These are phyloP conservation scores for Allium sativum DNA, from an alignment of 106 monocot species.

Conservation along the genomic window DNA sequence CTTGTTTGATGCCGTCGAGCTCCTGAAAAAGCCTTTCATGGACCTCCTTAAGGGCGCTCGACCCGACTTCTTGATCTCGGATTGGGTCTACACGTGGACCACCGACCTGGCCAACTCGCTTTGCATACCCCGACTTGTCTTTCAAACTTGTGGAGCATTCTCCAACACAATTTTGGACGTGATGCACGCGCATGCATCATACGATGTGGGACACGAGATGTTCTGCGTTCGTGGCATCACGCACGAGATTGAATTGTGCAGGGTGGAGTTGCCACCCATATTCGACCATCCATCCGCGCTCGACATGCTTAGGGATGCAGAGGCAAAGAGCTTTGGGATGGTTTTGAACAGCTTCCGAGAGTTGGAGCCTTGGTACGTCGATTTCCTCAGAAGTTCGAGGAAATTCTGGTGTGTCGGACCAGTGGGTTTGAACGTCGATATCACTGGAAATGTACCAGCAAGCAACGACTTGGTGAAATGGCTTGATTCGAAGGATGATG, in stretches of 20 bases:
- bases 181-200: background rate
- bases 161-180: slow-evolving; percentile 6
- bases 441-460: no score
- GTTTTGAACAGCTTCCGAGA: slow-evolving; percentile 19
- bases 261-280: background rate
- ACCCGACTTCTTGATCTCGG: slow-evolving; percentile 23
- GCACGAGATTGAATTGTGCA: slow-evolving; percentile 12
- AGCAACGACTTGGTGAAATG: background rate
- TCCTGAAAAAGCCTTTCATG: slow-evolving; percentile 5
- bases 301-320: background rate
- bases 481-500: slow-evolving; percentile 4
- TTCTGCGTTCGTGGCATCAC: slow-evolving; percentile 6
- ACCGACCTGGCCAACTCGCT: slow-evolving; percentile 13
- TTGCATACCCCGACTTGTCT: slow-evolving; percentile 23
- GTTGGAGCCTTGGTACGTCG: slow-evolving; percentile 14
- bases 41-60: slow-evolving; percentile 8
- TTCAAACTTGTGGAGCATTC: slow-evolving; percentile 22
- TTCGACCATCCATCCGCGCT: background rate
- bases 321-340: slow-evolving; percentile 5
- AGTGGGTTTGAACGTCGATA: background rate
- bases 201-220: background rate
- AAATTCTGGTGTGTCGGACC: slow-evolving; percentile 13
- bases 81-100: slow-evolving; percentile 18
- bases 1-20: slow-evolving; percentile 3
- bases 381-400: background rate